Percentiles rank a stretch among this genome's conserved stretches.
phyloP scores from a whole-genome alignment of 2,329 filamentous ascomycete genomes.

The Magnaporthiopsis rhizophila region DNA sequence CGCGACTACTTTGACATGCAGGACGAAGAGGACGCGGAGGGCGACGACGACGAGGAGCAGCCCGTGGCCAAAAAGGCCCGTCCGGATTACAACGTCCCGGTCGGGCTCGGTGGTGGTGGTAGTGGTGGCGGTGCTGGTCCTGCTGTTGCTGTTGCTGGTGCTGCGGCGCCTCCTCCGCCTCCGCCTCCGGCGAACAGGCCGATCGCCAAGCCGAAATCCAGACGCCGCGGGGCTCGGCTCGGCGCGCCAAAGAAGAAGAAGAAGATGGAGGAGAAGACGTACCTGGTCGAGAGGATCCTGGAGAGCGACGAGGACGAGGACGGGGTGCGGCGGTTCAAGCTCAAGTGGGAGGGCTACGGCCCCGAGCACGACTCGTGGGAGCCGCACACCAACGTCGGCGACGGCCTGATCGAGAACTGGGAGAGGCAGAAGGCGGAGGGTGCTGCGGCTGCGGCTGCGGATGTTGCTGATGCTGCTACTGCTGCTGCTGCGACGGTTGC shows the following conservation, averaged over 20 bases:
- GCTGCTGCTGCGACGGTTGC: too few species aligned
- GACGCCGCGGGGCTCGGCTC: not conserved
- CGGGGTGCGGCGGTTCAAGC: not conserved
- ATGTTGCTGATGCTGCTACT: too few species aligned
- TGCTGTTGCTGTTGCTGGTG: not conserved
- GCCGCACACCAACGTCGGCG: not conserved
- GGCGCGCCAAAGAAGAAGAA: not conserved
- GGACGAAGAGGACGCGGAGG: not conserved
- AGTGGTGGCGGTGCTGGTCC: too few species aligned
- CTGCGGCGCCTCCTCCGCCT: not conserved
- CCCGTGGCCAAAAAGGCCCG: not conserved
- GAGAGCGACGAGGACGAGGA: not conserved
- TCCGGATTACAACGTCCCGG: not conserved
- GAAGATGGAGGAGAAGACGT: not conserved
- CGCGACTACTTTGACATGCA: not conserved
- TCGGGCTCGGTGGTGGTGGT: too few species aligned
- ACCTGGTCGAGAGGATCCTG: not conserved
- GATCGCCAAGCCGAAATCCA: not conserved
- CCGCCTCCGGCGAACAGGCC: not conserved
- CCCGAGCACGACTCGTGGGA: not conserved
- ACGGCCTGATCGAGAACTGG: not conserved
- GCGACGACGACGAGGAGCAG: not conserved
- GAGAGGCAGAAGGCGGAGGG: not conserved
- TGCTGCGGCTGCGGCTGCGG: too few species aligned
- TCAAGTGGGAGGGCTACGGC: not conserved